Evolutionary conservation across 225 moss, liverwort and hornwort genomes (phyloP), one percentile per base, ranked within the genome.

Genomic region (Sphagnum contortum): DNA sequence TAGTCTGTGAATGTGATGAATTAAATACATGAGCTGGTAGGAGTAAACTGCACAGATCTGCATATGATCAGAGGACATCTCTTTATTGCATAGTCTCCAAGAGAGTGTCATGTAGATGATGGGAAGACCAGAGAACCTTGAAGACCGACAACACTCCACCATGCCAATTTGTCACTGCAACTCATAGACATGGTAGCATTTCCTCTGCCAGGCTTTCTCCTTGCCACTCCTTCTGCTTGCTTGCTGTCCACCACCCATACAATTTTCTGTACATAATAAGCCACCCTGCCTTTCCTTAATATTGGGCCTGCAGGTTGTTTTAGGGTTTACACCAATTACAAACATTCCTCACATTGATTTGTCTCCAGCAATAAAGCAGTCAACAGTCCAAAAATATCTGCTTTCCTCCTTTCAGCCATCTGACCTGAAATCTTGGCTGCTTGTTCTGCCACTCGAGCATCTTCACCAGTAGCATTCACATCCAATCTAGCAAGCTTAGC

Each of bases 161-260:
- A 85, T 54, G 87, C 90, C 64, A 98, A 83, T 78, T 98, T 93
- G 68, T 98, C 98, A 81, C 98, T 98, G 81, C 98, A 98, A 65
- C 93, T 98, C 98, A 98, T 93, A 54, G 89, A 98, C 72, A 98
- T 76, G 49, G 98, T 98, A 50, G 89, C 85, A 72, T 98, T 93
- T 58, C 93, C 98, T 73, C 98, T 80, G 50, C 98, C 98, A 52
- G 93, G 98, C 62, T 98, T 98, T 69, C 90, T 89, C 75, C 98
- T 83, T 54, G 82, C 87, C 76, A 88, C 73, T 70, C 87, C 98
- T 64, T 71, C 69, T 50, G 90, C 98, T 75, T 91, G 90, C 12
- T 75, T 46, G 61, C 69, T 65, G 10, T 60, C 66, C 68, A 68
- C 64, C 55, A 57, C 49, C 64, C 72, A 79, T 63, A 62, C 68